Percentiles rank a stretch among this genome's conserved stretches.
These are phyloP conservation scores for Oenanthe javanica DNA, from an alignment of 140 eudicot species.

Conservation along the genomic window DNA sequence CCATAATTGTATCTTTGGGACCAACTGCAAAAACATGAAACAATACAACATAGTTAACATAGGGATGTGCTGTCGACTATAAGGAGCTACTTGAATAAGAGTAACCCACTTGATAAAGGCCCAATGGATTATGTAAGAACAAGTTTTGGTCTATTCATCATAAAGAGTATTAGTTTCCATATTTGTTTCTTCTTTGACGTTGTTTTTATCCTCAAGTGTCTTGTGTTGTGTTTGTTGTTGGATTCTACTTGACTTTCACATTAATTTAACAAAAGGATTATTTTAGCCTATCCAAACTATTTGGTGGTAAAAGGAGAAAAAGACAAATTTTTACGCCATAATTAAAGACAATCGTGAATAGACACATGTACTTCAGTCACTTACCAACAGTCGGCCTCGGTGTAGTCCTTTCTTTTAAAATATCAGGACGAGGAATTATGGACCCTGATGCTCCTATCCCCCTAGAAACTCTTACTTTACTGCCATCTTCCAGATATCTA, in stretches of 20 bases:
- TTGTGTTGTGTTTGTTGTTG: background rate
- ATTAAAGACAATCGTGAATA: background rate
- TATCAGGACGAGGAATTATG: constrained; percentile 91
- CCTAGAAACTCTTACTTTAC: constrained; percentile 81
- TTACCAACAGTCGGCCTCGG: constrained; percentile 84
- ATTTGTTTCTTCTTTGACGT: background rate
- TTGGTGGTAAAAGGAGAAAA: background rate
- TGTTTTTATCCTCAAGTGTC: background rate
- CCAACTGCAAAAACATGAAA: constrained; percentile 46
- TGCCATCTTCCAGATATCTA: constrained; percentile 78
- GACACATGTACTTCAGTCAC: background rate
- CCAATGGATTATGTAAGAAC: background rate
- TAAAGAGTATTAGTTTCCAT: background rate
- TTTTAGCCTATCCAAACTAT: background rate
- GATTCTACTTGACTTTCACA: background rate
- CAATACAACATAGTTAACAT: background rate
- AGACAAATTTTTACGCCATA: background rate
- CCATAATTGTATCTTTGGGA: constrained; percentile 82
- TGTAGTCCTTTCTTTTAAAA: constrained; percentile 78
- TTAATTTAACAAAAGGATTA: background rate
- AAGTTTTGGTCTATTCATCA: background rate
- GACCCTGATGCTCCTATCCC: constrained; percentile 92
- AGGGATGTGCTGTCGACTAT: background rate
- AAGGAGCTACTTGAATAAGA: background rate
- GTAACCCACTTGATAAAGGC: background rate